A percentile compares a stretch with the other conserved stretches of the same genome.
phyloP scores from a whole-genome alignment of 1,284 basidiomycete species.

The Ganoderma meredithae region DNA sequence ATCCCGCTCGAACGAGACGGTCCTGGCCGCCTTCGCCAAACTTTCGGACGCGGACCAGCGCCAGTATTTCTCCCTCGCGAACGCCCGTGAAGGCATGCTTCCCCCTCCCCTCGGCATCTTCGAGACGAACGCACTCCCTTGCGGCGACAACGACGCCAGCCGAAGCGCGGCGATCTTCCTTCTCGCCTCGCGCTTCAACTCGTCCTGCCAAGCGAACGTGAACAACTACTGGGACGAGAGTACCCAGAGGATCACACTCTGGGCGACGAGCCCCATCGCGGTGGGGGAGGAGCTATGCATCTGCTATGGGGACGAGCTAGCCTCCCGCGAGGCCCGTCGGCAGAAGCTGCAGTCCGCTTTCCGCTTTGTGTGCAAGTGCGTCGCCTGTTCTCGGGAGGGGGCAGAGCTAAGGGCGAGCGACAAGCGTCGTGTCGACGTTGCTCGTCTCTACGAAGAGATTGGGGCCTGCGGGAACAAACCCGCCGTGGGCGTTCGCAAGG shows the following conservation, averaged over 20 bases:
- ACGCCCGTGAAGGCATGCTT: constrained; percentile 24
- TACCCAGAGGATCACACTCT: constrained; percentile 34
- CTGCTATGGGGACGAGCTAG: constrained; percentile 57
- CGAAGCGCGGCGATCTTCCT: constrained; percentile 31
- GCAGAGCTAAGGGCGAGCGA: constrained; percentile 33
- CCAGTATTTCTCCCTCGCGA: constrained; percentile 33
- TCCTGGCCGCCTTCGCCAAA: constrained; percentile 30
- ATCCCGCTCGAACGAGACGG: constrained; percentile 27
- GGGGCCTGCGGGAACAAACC: constrained; percentile 31
- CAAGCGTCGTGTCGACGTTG: constrained; percentile 27
- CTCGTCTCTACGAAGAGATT: constrained; percentile 35
- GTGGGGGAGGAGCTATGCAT: constrained; percentile 66
- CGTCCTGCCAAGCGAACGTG: constrained; percentile 40
- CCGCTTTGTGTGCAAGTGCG: constrained; percentile 63
- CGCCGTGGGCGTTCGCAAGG: constrained; percentile 35
- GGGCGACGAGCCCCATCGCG: constrained; percentile 46
- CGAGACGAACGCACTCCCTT: constrained; percentile 38
- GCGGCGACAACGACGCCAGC: constrained; percentile 27
- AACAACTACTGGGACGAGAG: constrained; percentile 37
- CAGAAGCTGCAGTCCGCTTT: constrained; percentile 49
- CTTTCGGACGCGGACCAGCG: constrained; percentile 35
- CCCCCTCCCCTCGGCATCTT: constrained; percentile 37
- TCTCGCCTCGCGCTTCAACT: constrained; percentile 38
- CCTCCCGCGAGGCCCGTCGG: constrained; percentile 42
- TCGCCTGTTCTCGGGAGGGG: constrained; percentile 44